phyloP scores from a whole-genome alignment of 78 protist species.

The Dictyostelium intermedium region DNA sequence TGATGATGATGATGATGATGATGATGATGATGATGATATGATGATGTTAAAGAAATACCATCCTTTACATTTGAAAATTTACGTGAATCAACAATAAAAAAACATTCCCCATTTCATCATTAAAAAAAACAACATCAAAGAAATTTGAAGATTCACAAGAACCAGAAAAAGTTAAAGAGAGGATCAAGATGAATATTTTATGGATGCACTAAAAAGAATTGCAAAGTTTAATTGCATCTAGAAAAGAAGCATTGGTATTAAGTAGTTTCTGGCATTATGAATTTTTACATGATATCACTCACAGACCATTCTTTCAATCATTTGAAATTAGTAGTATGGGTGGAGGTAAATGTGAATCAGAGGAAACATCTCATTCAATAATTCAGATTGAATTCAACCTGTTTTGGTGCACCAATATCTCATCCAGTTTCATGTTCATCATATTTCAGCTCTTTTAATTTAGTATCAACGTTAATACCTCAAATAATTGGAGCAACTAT shows the following conservation, averaged over 20 bases:
- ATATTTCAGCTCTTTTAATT: no score
- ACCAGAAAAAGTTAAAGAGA: not conserved
- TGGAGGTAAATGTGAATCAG: not conserved
- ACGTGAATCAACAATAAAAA: no score
- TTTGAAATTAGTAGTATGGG: not conserved
- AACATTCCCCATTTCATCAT: not conserved
- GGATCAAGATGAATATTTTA: not conserved
- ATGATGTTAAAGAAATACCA: no score
- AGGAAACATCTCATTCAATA: no score
- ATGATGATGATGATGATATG: no score
- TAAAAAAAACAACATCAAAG: not conserved
- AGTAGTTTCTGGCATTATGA: slow-evolving; percentile 53
- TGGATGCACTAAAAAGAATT: slow-evolving; percentile 15
- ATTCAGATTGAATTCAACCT: no score
- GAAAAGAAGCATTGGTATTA: slow-evolving; percentile 37
- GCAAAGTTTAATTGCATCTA: not conserved
- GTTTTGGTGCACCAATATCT: no score
- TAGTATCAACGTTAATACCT: no score
- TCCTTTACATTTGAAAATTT: no score
- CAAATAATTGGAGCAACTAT: no score
- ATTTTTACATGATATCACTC: not conserved
- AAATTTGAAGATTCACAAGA: not conserved
- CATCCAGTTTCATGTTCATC: no score
- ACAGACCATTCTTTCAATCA: slow-evolving; percentile 9
- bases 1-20: no score